Evolutionary conservation across 202 grass and related monocot species (phyloP).

Genomic region (Eragrostis tef): DNA sequence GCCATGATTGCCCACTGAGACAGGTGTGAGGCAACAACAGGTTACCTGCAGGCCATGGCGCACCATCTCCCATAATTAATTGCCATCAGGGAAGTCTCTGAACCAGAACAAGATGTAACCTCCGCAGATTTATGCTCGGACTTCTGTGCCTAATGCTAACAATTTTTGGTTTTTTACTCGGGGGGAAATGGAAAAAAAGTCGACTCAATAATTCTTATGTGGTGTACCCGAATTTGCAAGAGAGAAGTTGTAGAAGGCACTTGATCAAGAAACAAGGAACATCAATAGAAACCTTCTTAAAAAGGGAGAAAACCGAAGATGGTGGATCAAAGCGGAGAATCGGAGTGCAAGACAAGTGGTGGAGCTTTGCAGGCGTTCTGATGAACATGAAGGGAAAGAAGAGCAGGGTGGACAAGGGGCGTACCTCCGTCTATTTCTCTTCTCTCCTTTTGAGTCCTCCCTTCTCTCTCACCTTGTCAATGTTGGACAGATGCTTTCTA

Average conservation of each 20-base stretch:
- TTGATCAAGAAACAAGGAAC: slow-evolving; percentile 8
- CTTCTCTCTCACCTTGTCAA: slow-evolving; percentile 38
- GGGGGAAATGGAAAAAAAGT: neutral
- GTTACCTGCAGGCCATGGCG: slow-evolving; percentile 49
- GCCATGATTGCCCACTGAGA: slow-evolving; percentile 51
- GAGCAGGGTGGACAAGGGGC: neutral
- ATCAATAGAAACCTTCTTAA: neutral
- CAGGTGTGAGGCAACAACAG: neutral
- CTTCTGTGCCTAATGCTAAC: neutral
- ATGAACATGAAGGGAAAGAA: slow-evolving; percentile 13
- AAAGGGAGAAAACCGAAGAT: neutral
- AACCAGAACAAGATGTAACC: slow-evolving; percentile 29
- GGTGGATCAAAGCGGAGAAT: slow-evolving; percentile 8
- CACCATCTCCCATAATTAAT: slow-evolving; percentile 37
- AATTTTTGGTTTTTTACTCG: neutral
- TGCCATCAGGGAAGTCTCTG: slow-evolving; percentile 29
- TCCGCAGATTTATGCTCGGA: neutral
- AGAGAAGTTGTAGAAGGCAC: neutral
- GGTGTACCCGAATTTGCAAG: slow-evolving; percentile 18
- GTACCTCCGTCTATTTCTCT: neutral
- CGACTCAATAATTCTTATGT: neutral
- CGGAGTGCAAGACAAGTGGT: neutral
- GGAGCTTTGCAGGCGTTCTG: slow-evolving; percentile 14
- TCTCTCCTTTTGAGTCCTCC: slow-evolving; percentile 1
- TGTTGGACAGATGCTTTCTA: slow-evolving; percentile 42